Base-by-base conservation (phyloP, 305 asterid genomes). In the Euphrasia arctica region DNA sequence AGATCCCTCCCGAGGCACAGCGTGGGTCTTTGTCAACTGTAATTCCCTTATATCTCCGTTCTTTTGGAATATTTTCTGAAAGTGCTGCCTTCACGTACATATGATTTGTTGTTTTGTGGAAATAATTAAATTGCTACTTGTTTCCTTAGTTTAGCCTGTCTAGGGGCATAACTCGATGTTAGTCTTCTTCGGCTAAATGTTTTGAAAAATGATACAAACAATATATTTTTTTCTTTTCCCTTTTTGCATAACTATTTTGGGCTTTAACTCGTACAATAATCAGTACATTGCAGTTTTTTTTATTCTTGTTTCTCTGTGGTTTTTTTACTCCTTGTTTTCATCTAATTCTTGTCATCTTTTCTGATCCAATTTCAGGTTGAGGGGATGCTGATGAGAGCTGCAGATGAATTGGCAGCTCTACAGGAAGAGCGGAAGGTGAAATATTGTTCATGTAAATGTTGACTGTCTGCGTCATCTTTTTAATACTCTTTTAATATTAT, bases 1-100 rank as follows among this genome's bases (percentile, higher is more conserved):
- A 90, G 86, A 90, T 94, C 63, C 97, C 96, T 54, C 95, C 96
- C 0, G 97, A 94, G 76, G 91, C 99, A 68, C 97, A 94, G 78
- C 86, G 96, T 66, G 97, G 97, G 70, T 90, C 96, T 42, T 77
- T 94, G 82, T 88, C 99, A 77, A 86, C 93, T 60, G 99, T 94
- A 88, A 63, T 32, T 70, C 67, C 60, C 55, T 34, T 32, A 39
- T 55, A 32, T n/a, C 59, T 63, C 71, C 39, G 58, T 56, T 39
- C 22, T 60, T 7, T 50, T 29, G 34, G 43, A 52, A 25, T 50
- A 5, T 2, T 51, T 31, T 58, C 48, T 0, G 31, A 31, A 28
- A 1, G 58, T 58, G 11, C 55, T 68, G 68, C 13, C 31, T 8
- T 55, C 14, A 42, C 42, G 47, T 31, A 48, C 12, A 11, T 58